Evolutionary conservation across 148 eudicot species (phyloP), one percentile per base, ranked within the genome.

Genomic region (Linanthus parryae): DNA sequence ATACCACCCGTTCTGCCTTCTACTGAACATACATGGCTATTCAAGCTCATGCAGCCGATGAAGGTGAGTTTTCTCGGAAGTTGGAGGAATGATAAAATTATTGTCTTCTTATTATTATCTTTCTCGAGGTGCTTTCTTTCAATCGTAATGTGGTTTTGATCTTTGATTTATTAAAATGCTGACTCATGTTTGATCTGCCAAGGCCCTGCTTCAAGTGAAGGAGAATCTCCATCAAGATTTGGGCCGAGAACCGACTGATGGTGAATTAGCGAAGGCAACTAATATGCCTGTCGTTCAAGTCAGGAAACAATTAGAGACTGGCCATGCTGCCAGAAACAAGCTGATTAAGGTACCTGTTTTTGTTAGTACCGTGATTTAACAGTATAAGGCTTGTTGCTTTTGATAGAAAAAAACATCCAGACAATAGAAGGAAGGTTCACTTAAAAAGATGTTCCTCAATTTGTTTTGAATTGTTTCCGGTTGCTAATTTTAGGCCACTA

Each of bases 1-100:
- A 88, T 92, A 33, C 96, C 99, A 0, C 83, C 96, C 0, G 91
- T 88, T 58, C 96, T 92, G 65, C 78, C 95, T 38, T 75, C 88
- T 56, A 75, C 96, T 17, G 99, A 92, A 66, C 99, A 92, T 48
- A 16, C 70, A 36, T 78, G 88, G 88, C 72, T 92, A 50, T 92
- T 92, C 59, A 88, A 82, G 64, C 66, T 84, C 71, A 70, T 92
- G 88, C 94, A 88, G 56, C 87, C 88, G n/a, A 65, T 80, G 85
- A 92, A 88, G 91, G 99, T 88, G 59, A 54, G 40, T 48, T 18
- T 26, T 43, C n/a, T n/a, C 9, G 19, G n/a, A 21, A 27, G n/a
- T 8, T 28, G 51, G 2, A 40, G 37, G 15, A 25, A 24, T 15
- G 22, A 20, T 16, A 18, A 31, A 26, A 27, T 16, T 8, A 11